A percentile compares a stretch with the other conserved stretches of the same genome.
Evolutionary conservation across 371 early-diverging fungal genomes (phyloP).

Genomic region (Chytridiales sp.): DNA sequence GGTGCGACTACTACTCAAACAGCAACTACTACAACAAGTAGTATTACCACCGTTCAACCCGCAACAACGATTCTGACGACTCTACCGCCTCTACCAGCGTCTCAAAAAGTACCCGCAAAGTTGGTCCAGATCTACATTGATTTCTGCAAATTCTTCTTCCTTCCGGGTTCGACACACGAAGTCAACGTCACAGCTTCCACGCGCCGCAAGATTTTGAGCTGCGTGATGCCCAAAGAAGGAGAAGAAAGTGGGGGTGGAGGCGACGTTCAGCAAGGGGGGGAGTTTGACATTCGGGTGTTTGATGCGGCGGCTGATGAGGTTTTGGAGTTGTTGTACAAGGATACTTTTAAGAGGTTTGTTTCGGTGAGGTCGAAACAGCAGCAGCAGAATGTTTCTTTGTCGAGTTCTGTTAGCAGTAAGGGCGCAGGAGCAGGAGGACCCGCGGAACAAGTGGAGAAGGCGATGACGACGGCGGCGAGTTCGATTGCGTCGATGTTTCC

Average conservation of each 20-base stretch:
- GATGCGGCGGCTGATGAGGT: constrained; percentile 34
- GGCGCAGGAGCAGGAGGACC: too few species aligned
- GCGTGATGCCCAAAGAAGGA: neutral
- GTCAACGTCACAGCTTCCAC: constrained; percentile 9
- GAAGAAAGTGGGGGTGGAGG: neutral
- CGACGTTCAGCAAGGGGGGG: neutral
- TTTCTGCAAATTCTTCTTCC: neutral
- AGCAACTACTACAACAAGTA: too few species aligned
- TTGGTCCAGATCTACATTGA: neutral
- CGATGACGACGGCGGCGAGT: too few species aligned
- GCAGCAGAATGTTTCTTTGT: too few species aligned
- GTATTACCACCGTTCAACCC: too few species aligned
- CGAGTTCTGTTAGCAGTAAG: too few species aligned
- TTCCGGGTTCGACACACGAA: neutral
- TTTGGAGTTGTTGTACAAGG: constrained; percentile 29
- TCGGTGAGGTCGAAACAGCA: constrained; percentile 4
- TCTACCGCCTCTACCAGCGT: constrained; percentile 1
- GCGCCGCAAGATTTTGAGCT: neutral
- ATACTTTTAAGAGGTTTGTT: constrained; percentile 28
- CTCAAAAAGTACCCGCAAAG: neutral
- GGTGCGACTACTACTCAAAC: neutral
- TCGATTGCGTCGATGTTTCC: too few species aligned
- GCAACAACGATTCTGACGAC: neutral
- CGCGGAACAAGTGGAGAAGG: too few species aligned
- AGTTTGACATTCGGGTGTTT: constrained; percentile 25